Evolutionary conservation across 805 yeast species (phyloP).

Genomic region (Metschnikowia lochheadii): DNA sequence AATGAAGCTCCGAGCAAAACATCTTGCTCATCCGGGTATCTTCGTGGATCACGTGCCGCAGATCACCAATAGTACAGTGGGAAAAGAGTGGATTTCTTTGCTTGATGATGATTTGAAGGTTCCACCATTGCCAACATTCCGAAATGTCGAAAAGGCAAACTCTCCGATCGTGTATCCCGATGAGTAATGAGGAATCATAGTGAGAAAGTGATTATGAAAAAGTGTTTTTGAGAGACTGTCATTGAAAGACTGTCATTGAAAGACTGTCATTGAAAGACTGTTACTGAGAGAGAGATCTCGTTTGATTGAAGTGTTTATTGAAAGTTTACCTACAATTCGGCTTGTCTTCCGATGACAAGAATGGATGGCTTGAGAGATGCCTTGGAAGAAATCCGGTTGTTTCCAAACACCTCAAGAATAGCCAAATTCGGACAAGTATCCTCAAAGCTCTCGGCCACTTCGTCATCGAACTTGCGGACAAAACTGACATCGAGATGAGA

Average conservation of each 20-base stretch:
- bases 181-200: slow-evolving; percentile 8
- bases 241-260: too few relatives aligned
- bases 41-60: slow-evolving; percentile 32
- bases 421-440: slow-evolving; percentile 57
- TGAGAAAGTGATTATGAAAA: too few relatives aligned
- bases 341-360: slow-evolving; percentile 67
- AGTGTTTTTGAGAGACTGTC: too few relatives aligned
- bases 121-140: slow-evolving; percentile 51
- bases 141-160: slow-evolving; percentile 61
- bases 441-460: slow-evolving; percentile 53
- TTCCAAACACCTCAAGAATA: slow-evolving; percentile 76
- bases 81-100: slow-evolving; percentile 21
- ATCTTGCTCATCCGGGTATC: slow-evolving; percentile 34
- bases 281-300: too few relatives aligned
- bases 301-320: too few relatives aligned
- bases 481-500: slow-evolving; percentile 75
- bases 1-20: slow-evolving; percentile 18
- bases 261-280: too few relatives aligned
- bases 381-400: slow-evolving; percentile 59
- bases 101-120: slow-evolving; percentile 16
- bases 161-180: slow-evolving; percentile 39
- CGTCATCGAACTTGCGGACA: slow-evolving; percentile 71
- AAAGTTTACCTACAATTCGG: slow-evolving; percentile 3
- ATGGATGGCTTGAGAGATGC: slow-evolving; percentile 52
- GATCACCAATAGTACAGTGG: slow-evolving; percentile 26